Conservation (phyloP, 805 yeast species). For the Yarrowia porcina region DNA sequence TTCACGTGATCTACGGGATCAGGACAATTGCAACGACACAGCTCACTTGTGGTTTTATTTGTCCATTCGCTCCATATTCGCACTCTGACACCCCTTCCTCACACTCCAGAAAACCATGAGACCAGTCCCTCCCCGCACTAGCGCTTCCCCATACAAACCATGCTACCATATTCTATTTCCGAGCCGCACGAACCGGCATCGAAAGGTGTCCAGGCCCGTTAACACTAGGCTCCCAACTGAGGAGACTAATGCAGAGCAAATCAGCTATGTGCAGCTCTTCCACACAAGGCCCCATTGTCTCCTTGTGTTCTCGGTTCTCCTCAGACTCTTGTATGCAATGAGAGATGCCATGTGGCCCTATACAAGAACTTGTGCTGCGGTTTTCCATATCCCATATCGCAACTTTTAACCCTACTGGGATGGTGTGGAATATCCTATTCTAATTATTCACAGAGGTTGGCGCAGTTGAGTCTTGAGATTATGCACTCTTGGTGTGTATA, state of each 20-base stretch:
- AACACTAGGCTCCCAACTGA: background rate
- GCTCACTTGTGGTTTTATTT: background rate
- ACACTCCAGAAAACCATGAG: background rate
- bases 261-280: background rate
- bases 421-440: background rate
- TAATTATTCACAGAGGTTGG: too few relatives aligned
- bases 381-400: background rate
- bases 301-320: background rate
- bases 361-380: background rate
- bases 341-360: background rate
- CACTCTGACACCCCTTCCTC: background rate
- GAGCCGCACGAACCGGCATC: conserved; percentile 25
- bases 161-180: background rate
- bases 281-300: background rate
- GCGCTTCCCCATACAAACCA: conserved; percentile 12
- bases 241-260: background rate
- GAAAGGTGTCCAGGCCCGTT: background rate
- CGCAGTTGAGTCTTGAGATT: background rate
- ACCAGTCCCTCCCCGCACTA: conserved; percentile 16
- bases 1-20: background rate
- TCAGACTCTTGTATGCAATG: background rate
- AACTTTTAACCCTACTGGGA: background rate
- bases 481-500: background rate
- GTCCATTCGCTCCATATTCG: background rate
- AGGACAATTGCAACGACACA: background rate